Percentiles rank a stretch among this genome's conserved stretches.
Conservation (phyloP, 108 stramenopile genomes). For the Skeletonema menzelii region DNA sequence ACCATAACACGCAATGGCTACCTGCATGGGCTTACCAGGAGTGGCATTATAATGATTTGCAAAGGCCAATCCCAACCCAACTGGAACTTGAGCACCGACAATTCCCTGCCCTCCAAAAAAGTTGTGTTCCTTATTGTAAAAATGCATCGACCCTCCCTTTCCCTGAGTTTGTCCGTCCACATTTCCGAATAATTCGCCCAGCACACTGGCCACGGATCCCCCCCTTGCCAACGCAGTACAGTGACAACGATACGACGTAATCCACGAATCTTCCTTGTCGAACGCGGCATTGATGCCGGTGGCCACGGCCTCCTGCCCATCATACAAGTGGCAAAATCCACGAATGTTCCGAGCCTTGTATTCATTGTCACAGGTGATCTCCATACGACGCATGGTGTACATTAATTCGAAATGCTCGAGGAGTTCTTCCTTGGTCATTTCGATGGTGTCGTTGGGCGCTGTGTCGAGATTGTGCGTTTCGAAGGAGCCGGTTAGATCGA, state of each 20-base stretch:
- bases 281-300: conserved; percentile 93
- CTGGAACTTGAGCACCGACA: conserved; percentile 99
- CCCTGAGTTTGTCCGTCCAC: conserved; percentile 80
- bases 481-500: conserved; percentile 79
- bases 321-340: conserved; percentile 99
- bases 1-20: conserved; percentile 97
- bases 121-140: conserved; percentile 97
- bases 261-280: conserved; percentile 90
- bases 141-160: conserved; percentile 99
- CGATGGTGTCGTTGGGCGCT: conserved; percentile 61
- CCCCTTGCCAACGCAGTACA: conserved; percentile 93
- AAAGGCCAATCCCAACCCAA: conserved; percentile 97
- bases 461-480: conserved; percentile 82
- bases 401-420: conserved; percentile 92
- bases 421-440: conserved; percentile 93
- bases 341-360: conserved; percentile 98
- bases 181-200: conserved; percentile 94
- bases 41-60: conserved; percentile 97
- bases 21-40: conserved; percentile 91
- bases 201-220: conserved; percentile 79
- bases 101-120: conserved; percentile 99
- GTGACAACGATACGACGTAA: conserved; percentile 98
- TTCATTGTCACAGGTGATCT: conserved; percentile 99
- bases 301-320: conserved; percentile 99
- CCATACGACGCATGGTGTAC: conserved; percentile 99